Base-by-base conservation (phyloP, 2,329 filamentous ascomycete genomes). In the Elsinoe fawcettii region DNA sequence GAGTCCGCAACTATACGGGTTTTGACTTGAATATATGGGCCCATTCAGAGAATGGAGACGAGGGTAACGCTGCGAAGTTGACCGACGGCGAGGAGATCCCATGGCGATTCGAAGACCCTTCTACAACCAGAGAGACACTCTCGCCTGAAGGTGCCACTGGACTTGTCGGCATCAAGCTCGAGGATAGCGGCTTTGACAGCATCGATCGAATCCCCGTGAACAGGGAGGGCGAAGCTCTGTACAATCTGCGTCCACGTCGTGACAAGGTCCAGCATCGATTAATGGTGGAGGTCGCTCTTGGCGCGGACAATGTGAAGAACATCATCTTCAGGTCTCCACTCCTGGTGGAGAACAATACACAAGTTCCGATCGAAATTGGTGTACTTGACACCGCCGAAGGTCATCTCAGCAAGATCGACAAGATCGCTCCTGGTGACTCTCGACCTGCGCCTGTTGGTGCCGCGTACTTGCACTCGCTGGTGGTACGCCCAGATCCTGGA, bases 21-120 rank as follows among this genome's bases (percentile, higher is more conserved):
- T 99, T 97, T 65, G 87, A 91, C 57, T 81, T 96, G 22, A 81
- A 87, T 56, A 81, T 99, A 1, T 90, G 90, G 78, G 86, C 88
- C 43, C 89, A 88, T 71, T 83, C 83, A 55, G 82, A 81, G 56
- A 80, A 84, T n/a, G 85, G 86, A 56, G 81, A 85, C 41, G 80
- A 81, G 60, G 82, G 80, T n/a, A 83, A 88, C 59, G 85, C 85
- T 4, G 82, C 88, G 1, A 90, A 86, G 60, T 77, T 99, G 0
- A 82, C 82, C 58, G 95, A 99, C 66, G 95, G 93, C 7, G 83
- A 95, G 66, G 93, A 99, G 71, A 84, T 83, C 1, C 90, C 92
- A 1, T 99, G 93, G 93, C 86, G 90, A 63, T 99, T 99, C 62
- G 93, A 99, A 71, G 90, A 96, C 63, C 93, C 92, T 74, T 91